Percentiles rank a stretch among this genome's conserved stretches.
Conservation (phyloP, 345 rosid species). For the Pugionium dolabratum region DNA sequence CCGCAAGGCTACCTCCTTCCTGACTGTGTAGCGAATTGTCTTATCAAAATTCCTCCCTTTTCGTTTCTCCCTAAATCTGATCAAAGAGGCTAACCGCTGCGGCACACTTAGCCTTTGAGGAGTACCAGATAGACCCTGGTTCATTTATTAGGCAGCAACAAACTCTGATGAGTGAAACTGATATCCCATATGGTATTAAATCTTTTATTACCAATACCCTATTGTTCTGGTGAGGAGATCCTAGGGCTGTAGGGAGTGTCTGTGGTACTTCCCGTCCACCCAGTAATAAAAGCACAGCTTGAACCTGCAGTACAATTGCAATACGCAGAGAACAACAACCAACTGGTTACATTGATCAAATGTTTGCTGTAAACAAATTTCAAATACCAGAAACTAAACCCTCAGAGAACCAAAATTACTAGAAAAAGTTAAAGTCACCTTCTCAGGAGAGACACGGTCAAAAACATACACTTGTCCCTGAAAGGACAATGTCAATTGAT, state of each 20-base stretch:
- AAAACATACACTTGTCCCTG: conserved; percentile 81
- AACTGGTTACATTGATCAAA: background rate
- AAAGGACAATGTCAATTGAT: conserved; percentile 68
- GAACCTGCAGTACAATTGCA: conserved; percentile 47
- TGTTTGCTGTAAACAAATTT: background rate
- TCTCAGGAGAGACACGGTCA: conserved; percentile 63
- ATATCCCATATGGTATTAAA: conserved; percentile 11
- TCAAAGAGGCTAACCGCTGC: conserved; percentile 56
- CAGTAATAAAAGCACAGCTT: conserved; percentile 60
- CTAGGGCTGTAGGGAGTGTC: conserved; percentile 35
- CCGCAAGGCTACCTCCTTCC: conserved; percentile 72
- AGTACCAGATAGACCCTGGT: conserved; percentile 50
- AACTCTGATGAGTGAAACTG: conserved; percentile 7
- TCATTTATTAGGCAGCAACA: conserved; percentile 35
- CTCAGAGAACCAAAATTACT: conserved; percentile 4
- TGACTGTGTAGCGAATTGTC: conserved; percentile 61
- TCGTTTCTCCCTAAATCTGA: conserved; percentile 58
- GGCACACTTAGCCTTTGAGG: conserved; percentile 59
- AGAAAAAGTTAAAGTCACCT: conserved; percentile 43
- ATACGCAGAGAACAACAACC: background rate
- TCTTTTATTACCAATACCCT: conserved; percentile 40
- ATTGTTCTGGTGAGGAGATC: conserved; percentile 46
- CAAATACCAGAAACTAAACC: background rate
- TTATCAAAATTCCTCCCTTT: conserved; percentile 52
- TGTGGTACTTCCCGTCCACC: conserved; percentile 65